Conservation (phyloP, 345 rosid species). For the Pugionium dolabratum region DNA sequence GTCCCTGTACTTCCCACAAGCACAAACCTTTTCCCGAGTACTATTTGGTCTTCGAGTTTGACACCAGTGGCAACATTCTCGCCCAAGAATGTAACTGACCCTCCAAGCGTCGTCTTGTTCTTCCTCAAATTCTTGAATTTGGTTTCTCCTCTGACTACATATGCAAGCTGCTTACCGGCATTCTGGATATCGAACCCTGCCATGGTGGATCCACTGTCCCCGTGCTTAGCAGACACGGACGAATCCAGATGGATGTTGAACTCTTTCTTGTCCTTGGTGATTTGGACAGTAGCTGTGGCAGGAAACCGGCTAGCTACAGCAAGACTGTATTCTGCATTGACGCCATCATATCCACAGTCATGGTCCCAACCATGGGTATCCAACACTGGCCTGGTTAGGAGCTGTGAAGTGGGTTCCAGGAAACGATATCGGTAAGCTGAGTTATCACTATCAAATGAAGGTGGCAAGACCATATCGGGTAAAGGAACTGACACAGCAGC, state of each 20-base stretch:
- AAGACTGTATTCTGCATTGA: constrained; percentile 71
- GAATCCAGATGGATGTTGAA: constrained; percentile 93
- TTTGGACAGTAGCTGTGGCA: constrained; percentile 71
- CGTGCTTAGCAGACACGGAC: constrained; percentile 75
- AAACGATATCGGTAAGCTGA: constrained; percentile 89
- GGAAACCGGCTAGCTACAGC: constrained; percentile 70
- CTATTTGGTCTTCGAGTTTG: constrained; percentile 85
- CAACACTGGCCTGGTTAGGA: constrained; percentile 84
- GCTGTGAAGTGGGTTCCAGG: constrained; percentile 83
- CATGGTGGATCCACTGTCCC: constrained; percentile 83
- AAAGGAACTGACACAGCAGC: constrained; percentile 88
- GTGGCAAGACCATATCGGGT: constrained; percentile 91
- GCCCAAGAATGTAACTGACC: constrained; percentile 80
- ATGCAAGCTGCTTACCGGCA: constrained; percentile 90
- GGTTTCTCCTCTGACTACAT: constrained; percentile 78
- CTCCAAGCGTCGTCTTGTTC: constrained; percentile 77
- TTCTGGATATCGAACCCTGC: constrained; percentile 96
- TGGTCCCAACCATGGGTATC: constrained; percentile 99
- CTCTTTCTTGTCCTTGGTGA: constrained; percentile 96
- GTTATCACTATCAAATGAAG: constrained; percentile 80
- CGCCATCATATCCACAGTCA: constrained; percentile 97
- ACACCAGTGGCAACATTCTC: constrained; percentile 81
- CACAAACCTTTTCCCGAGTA: constrained; percentile 69
- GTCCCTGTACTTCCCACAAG: constrained; percentile 88
- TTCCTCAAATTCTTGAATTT: constrained; percentile 71